Evolutionary conservation across 192 early-diverging fungal genomes (phyloP), one percentile per base, ranked within the genome.

Genomic region (Coemansia sp.): DNA sequence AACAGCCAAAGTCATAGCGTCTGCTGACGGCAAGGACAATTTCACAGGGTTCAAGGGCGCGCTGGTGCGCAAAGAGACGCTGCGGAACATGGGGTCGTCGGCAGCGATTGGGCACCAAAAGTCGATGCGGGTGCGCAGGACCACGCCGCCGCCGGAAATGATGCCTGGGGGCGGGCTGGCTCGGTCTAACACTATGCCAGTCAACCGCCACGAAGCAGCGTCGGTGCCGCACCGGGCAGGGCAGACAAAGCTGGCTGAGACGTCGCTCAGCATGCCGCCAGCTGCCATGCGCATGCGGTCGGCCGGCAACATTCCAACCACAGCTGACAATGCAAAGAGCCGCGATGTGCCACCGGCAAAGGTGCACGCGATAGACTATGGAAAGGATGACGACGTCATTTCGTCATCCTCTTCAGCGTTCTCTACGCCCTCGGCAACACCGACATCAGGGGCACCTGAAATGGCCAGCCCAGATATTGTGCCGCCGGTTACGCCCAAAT

Each of bases 1-100:
- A 17, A 88, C 84, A 37, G 83, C 90, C 59, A 92, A 90, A 69
- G 92, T 97, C 59, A 89, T 97, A 70, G 93, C 94, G 12, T 89
- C 85, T 0, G 85, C 77, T 2, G 81, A 83, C 43, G 81, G 72
- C 41, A 65, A 63, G 24, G 81, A 83, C 63, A 83, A 73, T 52
- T 83, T 75, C 49, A 83, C 81, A 0, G 81, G 81, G 5, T 83
- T 83, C 67, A 77, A 83, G 70, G 81, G 81, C 35, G 81, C 81
- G 29, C 60, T 83, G 45, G 75, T 74, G 45, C 75, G 81, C 60
- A 77, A 83, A 66, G 75, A 73, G 57, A 78, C 69, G 21, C 60
- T 72, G 47, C 62, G 65, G 60, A 70, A 64, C 29, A 57, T 62
- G 61, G 69, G 45, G 10, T 21, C 64, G 24, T 53, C 62, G 25